phyloP scores from a whole-genome alignment of 108 stramenopile genomes.

The Cyclotella sp. region DNA sequence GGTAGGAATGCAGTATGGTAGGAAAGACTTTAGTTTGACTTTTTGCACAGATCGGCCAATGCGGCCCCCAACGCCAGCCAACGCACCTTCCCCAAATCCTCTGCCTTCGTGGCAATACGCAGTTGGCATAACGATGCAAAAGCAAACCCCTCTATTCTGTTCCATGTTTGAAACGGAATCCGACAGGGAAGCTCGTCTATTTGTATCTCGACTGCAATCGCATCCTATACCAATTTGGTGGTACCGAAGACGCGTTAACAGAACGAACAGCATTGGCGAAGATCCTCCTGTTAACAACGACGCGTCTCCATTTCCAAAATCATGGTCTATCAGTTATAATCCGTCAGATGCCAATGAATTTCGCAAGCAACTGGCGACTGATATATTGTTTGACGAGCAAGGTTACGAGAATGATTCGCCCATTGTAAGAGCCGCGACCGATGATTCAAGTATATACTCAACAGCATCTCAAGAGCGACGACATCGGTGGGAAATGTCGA shows the following conservation, averaged over 20 bases:
- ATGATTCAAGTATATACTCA: slow-evolving; percentile 32
- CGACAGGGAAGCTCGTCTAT: slow-evolving; percentile 16
- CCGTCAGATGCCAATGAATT: not conserved
- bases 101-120: too few relatives aligned
- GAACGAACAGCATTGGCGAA: not conserved
- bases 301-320: slow-evolving; percentile 31
- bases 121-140: not conserved
- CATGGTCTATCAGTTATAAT: slow-evolving; percentile 24
- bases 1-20: too few relatives aligned
- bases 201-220: not conserved
- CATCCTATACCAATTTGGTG: slow-evolving; percentile 25
- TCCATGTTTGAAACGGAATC: slow-evolving; percentile 7
- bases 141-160: not conserved
- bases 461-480: slow-evolving; percentile 24
- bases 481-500: not conserved
- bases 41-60: too few relatives aligned
- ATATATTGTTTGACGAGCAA: not conserved
- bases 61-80: too few relatives aligned
- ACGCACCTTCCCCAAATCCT: too few relatives aligned
- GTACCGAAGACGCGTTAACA: slow-evolving; percentile 10
- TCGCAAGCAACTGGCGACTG: not conserved
- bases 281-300: not conserved
- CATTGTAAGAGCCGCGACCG: not conserved
- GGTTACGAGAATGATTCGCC: not conserved
- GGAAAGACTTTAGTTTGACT: too few relatives aligned